Base-by-base conservation (phyloP, 2,329 filamentous ascomycete genomes). In the Cytospora chrysosperma region DNA sequence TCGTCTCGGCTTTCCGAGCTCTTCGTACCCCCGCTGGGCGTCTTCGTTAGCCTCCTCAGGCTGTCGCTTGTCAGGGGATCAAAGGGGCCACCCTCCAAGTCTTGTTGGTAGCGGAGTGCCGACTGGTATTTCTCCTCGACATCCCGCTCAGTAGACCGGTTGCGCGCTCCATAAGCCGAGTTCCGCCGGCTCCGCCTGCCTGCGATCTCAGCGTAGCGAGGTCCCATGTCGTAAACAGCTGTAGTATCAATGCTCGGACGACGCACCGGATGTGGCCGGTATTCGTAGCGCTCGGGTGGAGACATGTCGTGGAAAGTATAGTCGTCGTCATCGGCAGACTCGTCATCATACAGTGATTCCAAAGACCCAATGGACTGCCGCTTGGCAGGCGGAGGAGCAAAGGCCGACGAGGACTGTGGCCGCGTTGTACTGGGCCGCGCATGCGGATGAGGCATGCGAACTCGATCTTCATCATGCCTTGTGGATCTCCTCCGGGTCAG, bases 1-100 rank as follows among this genome's bases (percentile, higher is more conserved):
- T 88, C 85, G 68, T 88, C 86, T 51, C 79, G 85, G 71, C 86
- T 88, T 26, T 74, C 81, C 67, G 80, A 86, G 77, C 82, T 87
- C 67, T 81, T 81, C 59, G 80, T 87, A 47, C 82, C 86, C 27
- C 80, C 80, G 70, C 82, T 85, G 76, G 81, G 85, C 26, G 76
- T 74, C 69, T 78, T 80, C 67, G 74, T 79, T 30, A 78, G 82
- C 70, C 79, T 83, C 67, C 78, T 81, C 28, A 89, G 76, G 15
- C 78, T 75, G 62, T 87, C 85, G 2, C 81, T 81, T 4, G 86
- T 88, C 62, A 88, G 72, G 2, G 80, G 79, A 60, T 82, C 69
- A 43, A 73, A 70, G 3, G 78, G 71, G 8, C 76, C 79, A 37
- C 81, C 82, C 50, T 71, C 77, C 7, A 83, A 76, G 4, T 82